Conservation (phyloP, 2,329 filamentous ascomycete species). For the Stylonectria norvegica region DNA sequence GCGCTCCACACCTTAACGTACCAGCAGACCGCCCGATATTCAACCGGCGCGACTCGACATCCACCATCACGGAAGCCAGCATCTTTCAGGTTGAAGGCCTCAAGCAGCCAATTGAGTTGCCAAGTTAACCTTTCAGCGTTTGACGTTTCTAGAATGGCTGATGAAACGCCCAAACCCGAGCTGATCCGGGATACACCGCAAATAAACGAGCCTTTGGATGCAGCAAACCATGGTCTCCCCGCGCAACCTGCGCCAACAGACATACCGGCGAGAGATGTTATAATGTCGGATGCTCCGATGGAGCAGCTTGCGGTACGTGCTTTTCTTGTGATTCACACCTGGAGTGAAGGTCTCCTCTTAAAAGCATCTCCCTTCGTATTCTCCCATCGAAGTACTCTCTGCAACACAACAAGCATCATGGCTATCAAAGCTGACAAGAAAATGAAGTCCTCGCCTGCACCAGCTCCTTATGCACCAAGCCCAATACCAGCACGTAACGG, state of each 20-base stretch:
- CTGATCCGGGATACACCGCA: constrained; percentile 17
- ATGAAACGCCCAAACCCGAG: constrained; percentile 24
- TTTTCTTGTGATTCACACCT: no score
- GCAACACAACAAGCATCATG: no score
- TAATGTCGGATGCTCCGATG: constrained; percentile 42
- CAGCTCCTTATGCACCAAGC: constrained; percentile 36
- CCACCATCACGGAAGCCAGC: constrained; percentile 1
- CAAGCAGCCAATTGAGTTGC: constrained; percentile 7
- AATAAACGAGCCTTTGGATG: constrained; percentile 18
- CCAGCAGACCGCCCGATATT: constrained; percentile 16
- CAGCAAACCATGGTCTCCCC: constrained; percentile 17
- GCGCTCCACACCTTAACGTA: constrained; percentile 3
- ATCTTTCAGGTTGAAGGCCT: constrained; percentile 1
- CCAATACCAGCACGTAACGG: constrained; percentile 44
- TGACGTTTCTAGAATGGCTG: constrained; percentile 28
- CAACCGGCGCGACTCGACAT: constrained; percentile 21
- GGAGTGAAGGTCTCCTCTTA: no score
- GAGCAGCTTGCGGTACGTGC: constrained; percentile 41
- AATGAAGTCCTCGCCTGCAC: constrained; percentile 38
- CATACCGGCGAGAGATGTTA: constrained; percentile 35
- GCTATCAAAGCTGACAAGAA: constrained; percentile 13
- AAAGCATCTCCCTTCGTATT: no score
- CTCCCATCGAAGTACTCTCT: no score
- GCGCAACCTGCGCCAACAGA: constrained; percentile 18
- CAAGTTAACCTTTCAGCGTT: background rate